Evolutionary conservation across 805 yeast genomes (phyloP).

Genomic region (Cyberlindnera japonica): DNA sequence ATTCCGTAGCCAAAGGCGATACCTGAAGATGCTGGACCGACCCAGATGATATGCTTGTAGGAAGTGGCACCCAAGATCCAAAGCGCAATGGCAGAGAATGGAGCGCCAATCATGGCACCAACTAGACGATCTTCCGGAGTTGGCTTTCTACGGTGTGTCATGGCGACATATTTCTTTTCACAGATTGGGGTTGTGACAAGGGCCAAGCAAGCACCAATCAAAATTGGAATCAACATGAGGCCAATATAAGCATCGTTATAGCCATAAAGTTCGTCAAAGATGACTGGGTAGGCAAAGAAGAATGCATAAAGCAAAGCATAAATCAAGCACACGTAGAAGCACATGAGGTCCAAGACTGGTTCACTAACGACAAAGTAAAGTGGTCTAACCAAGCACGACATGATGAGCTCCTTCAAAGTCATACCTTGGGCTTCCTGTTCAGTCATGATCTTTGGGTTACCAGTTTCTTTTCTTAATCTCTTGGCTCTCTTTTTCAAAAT

Average conservation of each 20-base stretch:
- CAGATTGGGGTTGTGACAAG: constrained; percentile 68
- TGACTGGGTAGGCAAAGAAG: constrained; percentile 93
- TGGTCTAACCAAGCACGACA: constrained; percentile 76
- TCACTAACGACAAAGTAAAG: constrained; percentile 72
- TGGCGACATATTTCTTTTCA: constrained; percentile 55
- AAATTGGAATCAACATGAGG: constrained; percentile 83
- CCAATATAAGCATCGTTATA: constrained; percentile 78
- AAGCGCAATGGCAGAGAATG: constrained; percentile 75
- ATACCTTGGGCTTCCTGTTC: constrained; percentile 86
- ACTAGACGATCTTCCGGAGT: constrained; percentile 76
- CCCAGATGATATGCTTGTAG: constrained; percentile 67
- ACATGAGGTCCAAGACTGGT: constrained; percentile 80
- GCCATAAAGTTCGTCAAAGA: constrained; percentile 72
- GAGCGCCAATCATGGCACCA: constrained; percentile 81
- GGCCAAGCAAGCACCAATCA: constrained; percentile 81
- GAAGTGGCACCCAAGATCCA: constrained; percentile 82
- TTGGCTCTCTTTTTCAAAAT: constrained; percentile 65
- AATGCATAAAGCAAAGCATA: constrained; percentile 90
- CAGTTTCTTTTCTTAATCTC: constrained; percentile 70
- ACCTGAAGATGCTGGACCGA: constrained; percentile 77
- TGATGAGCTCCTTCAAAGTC: constrained; percentile 61
- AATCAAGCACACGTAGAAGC: constrained; percentile 82
- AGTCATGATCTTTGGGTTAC: constrained; percentile 81
- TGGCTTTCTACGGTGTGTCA: constrained; percentile 53
- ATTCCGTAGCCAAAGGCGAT: constrained; percentile 76